These are phyloP conservation scores for Fonsecaea multimorphosa DNA, from an alignment of 2,329 filamentous ascomycete genomes.

Conservation along the genomic window DNA sequence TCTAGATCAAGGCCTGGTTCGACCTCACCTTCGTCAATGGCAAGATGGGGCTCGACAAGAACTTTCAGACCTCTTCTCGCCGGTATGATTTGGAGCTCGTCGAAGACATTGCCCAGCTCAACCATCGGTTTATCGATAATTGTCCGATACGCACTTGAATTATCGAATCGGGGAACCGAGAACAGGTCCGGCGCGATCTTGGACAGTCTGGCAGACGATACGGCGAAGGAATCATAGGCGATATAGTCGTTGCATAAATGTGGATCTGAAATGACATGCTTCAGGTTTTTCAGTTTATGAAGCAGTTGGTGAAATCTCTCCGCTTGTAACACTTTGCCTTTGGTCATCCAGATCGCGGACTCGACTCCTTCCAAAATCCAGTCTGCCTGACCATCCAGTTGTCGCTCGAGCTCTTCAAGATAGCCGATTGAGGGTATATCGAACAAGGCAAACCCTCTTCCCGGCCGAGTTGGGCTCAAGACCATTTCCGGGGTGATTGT, in stretches of 20 bases:
- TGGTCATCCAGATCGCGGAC: conserved; percentile 81
- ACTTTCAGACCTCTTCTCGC: conserved; percentile 53
- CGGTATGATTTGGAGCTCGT: conserved; percentile 36
- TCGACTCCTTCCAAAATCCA: conserved; percentile 71
- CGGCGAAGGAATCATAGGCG: conserved; percentile 69
- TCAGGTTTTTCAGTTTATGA: conserved; percentile 61
- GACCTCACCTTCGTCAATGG: conserved; percentile 43
- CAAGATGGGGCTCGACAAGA: conserved; percentile 55
- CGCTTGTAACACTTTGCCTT: conserved; percentile 69
- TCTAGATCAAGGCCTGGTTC: conserved; percentile 41
- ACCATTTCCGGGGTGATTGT: conserved; percentile 87
- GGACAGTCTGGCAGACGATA: conserved; percentile 71
- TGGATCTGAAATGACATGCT: conserved; percentile 78
- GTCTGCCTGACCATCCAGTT: conserved; percentile 49
- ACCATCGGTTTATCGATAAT: not conserved
- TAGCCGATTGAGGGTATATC: conserved; percentile 77
- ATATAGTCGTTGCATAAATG: conserved; percentile 79
- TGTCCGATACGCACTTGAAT: conserved; percentile 43
- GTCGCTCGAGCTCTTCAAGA: conserved; percentile 69
- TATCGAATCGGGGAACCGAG: conserved; percentile 70
- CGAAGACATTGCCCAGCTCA: not conserved
- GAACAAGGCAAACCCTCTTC: conserved; percentile 77
- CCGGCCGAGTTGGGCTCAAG: conserved; percentile 68
- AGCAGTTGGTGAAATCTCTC: conserved; percentile 73
- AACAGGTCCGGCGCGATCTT: conserved; percentile 77